Base-by-base conservation (phyloP, 257 asterid genomes). In the Nicotiana tabacum region DNA sequence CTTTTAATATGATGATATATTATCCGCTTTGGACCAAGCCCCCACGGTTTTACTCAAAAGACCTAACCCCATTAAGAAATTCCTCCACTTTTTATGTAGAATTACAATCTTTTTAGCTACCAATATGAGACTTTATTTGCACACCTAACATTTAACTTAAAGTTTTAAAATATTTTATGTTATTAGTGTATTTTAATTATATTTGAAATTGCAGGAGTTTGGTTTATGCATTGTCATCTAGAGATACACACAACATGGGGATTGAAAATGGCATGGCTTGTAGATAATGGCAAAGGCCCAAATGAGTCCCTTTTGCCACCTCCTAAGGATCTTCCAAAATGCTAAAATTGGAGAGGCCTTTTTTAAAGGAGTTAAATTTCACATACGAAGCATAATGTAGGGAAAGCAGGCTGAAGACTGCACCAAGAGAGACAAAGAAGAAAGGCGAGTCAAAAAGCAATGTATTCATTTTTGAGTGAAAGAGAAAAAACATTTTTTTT, bases 161-260 rank as follows among this genome's bases (percentile, higher is more conserved):
- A 43, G 3, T 43, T 43, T 43, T 2, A 2, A 43, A 11, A 43
- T 3, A 43, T 43, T 43, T 43, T 2, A 43, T 0, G 12, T 43
- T 43, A 0, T 43, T 43, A 43, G 3, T 43, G 11, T 43, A 8
- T 43, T 43, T 43, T 58, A 58, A 18, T 1, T 58, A 17, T 18
- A 5, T 43, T 18, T 18, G 11, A 58, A 18, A 58, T 62, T 85
- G 80, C 84, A 91, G 96, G 98, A 72, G 93, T 94, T 7, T 94
- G 98, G 97, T 94, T 94, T 78, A 87, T 94, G 96, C 98, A 94
- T 83, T 94, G 98, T 78, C 98, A 94, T 88, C 90, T 94, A 76
- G 98, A 94, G 88, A 92, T 94, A 77, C 98, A 94, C 88, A 94
- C 98, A 12, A 87, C 97, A 51, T 94, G 98, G 98, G 97, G 97